phyloP scores from a whole-genome alignment of 371 early-diverging fungal species.

The Haplosporangium sp. region DNA sequence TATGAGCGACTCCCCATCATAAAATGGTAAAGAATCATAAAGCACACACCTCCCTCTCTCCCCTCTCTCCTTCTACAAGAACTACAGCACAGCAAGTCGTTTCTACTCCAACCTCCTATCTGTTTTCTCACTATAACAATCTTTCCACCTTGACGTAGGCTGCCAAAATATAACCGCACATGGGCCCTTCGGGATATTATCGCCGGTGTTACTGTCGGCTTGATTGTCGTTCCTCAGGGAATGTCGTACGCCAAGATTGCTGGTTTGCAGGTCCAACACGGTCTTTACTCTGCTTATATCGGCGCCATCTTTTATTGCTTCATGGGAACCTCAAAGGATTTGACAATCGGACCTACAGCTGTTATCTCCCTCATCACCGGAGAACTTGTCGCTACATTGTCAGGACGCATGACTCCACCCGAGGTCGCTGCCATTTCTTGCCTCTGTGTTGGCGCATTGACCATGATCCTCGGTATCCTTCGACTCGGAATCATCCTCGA shows the following conservation, averaged over 20 bases:
- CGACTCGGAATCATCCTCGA: constrained; percentile 85
- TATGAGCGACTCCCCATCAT: constrained; percentile 49
- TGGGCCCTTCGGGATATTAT: constrained; percentile 88
- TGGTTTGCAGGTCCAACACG: constrained; percentile 83
- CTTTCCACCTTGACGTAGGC: constrained; percentile 23
- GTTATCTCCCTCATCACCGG: constrained; percentile 80
- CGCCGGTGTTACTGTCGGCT: constrained; percentile 88
- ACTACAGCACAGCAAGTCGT: background rate
- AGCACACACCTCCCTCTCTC: background rate
- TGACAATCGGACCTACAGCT: constrained; percentile 90
- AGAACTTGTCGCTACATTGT: constrained; percentile 56
- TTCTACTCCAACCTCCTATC: background rate
- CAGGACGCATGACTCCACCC: constrained; percentile 56
- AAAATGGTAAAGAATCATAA: constrained; percentile 32
- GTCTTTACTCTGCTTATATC: constrained; percentile 87
- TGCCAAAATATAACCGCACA: constrained; percentile 56
- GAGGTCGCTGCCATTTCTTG: constrained; percentile 65
- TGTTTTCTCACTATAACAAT: background rate
- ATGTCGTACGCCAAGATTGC: constrained; percentile 90
- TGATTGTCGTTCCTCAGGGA: constrained; percentile 86
- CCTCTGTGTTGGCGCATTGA: constrained; percentile 74
- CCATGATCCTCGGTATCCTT: constrained; percentile 75
- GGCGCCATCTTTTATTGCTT: constrained; percentile 82
- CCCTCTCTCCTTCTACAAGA: background rate
- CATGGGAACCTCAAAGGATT: constrained; percentile 88